Evolutionary conservation across 495 filamentous ascomycete species (phyloP).

Genomic region (Penicillium steckii): DNA sequence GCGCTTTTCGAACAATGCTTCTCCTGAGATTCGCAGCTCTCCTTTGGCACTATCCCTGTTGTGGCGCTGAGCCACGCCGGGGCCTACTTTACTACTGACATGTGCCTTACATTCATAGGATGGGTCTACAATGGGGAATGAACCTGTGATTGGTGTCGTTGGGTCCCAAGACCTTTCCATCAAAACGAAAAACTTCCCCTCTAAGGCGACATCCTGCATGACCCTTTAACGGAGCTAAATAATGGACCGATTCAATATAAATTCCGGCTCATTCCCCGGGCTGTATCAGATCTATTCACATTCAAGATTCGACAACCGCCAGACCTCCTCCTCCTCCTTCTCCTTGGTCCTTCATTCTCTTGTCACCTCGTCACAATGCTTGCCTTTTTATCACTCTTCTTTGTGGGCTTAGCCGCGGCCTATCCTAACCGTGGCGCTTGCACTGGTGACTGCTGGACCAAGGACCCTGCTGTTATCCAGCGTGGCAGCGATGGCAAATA

Average conservation of each 20-base stretch:
- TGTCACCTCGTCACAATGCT: conserved; percentile 16
- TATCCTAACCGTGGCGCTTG: conserved; percentile 57
- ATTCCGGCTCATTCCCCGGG: conserved; percentile 13
- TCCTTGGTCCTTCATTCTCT: background rate
- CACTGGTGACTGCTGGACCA: conserved; percentile 57
- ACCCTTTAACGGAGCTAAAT: conserved; percentile 3
- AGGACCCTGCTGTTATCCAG: conserved; percentile 65
- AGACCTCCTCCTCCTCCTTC: background rate
- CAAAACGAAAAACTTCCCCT: conserved; percentile 10
- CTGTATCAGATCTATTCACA: background rate
- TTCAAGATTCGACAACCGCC: background rate
- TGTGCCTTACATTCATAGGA: conserved; percentile 32
- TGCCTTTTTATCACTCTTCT: conserved; percentile 20
- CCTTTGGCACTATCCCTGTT: conserved; percentile 13
- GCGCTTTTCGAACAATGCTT: conserved; percentile 5
- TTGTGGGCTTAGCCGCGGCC: conserved; percentile 30
- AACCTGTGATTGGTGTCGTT: conserved; percentile 21
- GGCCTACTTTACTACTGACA: conserved; percentile 20
- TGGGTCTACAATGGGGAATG: conserved; percentile 10
- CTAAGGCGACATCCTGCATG: conserved; percentile 16
- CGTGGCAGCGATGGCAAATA: conserved; percentile 65
- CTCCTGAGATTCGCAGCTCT: conserved; percentile 5
- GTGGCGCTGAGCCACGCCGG: conserved; percentile 21
- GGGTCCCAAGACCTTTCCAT: conserved; percentile 17
- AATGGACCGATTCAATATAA: conserved; percentile 19